Percentiles rank a stretch among this genome's conserved stretches.
These are phyloP conservation scores for Scytalidium lignicola DNA, from an alignment of 2,329 filamentous ascomycete species.

Conservation along the genomic window DNA sequence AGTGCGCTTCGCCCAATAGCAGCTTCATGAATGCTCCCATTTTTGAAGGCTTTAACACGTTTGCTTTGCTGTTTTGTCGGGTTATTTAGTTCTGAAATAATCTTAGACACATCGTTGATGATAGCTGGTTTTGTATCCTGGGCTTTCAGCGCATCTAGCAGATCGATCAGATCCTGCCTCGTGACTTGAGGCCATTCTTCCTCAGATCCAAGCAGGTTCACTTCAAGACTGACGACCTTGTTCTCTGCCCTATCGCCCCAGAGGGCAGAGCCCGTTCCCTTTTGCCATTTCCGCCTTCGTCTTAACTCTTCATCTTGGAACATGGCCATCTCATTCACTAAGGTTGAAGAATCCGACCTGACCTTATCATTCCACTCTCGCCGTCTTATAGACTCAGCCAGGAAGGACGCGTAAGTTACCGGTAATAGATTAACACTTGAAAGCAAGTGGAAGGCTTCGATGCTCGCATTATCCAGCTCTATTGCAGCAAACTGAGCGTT, in stretches of 20 bases:
- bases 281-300: constrained; percentile 84
- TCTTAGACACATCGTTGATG: constrained; percentile 67
- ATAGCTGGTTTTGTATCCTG: constrained; percentile 62
- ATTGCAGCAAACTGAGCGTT: constrained; percentile 68
- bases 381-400: constrained; percentile 79
- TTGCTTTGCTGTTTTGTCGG: constrained; percentile 84
- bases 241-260: constrained; percentile 61
- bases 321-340: constrained; percentile 88
- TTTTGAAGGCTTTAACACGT: constrained; percentile 89
- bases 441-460: constrained; percentile 76
- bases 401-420: constrained; percentile 81
- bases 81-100: constrained; percentile 71
- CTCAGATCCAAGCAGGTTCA: constrained; percentile 77
- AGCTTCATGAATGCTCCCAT: constrained; percentile 91
- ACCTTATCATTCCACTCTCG: constrained; percentile 92
- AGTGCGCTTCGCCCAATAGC: constrained; percentile 81
- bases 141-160: constrained; percentile 60
- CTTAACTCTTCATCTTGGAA: constrained; percentile 92
- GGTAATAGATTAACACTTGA: constrained; percentile 78
- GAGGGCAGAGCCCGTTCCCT: constrained; percentile 68
- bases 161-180: constrained; percentile 71
- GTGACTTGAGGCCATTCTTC: constrained; percentile 73
- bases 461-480: constrained; percentile 67
- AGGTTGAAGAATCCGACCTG: constrained; percentile 74
- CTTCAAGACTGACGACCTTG: constrained; percentile 71